Conservation (phyloP, 805 yeast species). For the Pichia heedii region DNA sequence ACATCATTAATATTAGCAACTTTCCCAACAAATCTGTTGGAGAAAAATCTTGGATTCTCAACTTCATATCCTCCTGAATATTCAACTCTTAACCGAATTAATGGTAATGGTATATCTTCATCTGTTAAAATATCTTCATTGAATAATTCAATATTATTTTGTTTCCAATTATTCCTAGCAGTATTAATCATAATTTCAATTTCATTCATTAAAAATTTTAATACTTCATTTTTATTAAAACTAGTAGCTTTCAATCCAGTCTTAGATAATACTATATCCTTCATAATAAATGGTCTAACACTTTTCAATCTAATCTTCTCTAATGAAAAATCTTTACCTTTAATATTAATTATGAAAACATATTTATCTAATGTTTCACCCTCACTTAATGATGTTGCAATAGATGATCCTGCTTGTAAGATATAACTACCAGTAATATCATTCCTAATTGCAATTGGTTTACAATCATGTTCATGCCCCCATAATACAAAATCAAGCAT, state of each 20-base stretch:
- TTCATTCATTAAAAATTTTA: constrained; percentile 47
- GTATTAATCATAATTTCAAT: constrained; percentile 59
- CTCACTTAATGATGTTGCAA: constrained; percentile 82
- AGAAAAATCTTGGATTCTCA: constrained; percentile 82
- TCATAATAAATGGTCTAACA: constrained; percentile 76
- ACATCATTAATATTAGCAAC: constrained; percentile 91
- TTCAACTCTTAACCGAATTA: constrained; percentile 76
- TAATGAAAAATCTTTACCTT: constrained; percentile 45
- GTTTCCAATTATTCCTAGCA: constrained; percentile 45
- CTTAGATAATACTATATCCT: constrained; percentile 47
- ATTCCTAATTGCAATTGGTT: constrained; percentile 57
- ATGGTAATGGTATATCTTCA: constrained; percentile 59
- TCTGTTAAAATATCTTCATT: constrained; percentile 24
- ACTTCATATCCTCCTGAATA: constrained; percentile 87
- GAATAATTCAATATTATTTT: constrained; percentile 19
- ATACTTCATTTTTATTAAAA: constrained; percentile 51
- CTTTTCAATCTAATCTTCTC: constrained; percentile 59
- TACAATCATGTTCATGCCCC: constrained; percentile 98
- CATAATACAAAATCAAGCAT: constrained; percentile 80
- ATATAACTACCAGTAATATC: constrained; percentile 61
- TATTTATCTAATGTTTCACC: constrained; percentile 74
- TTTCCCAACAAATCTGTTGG: constrained; percentile 80
- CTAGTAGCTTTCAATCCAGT: constrained; percentile 52
- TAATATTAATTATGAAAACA: constrained; percentile 61
- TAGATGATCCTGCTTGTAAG: constrained; percentile 88